Conservation (phyloP, 2,329 filamentous ascomycete species). For the Dactylonectria macrodidyma region DNA sequence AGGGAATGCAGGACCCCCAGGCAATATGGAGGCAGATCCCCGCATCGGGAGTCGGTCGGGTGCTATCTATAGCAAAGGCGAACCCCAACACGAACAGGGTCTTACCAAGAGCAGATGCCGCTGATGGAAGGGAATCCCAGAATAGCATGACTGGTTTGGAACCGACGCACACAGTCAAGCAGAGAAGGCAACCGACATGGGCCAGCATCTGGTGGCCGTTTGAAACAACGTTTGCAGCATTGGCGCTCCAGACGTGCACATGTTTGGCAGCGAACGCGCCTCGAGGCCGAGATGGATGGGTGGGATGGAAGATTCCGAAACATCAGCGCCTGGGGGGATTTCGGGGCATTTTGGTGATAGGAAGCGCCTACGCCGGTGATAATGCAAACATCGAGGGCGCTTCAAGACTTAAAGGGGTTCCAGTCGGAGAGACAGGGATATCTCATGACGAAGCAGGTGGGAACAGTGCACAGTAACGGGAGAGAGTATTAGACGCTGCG, state of each 20-base stretch:
- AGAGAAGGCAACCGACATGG: conserved; percentile 35
- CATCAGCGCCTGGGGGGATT: conserved; percentile 27
- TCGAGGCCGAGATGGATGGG: conserved; percentile 15
- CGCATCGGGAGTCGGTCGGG: conserved; percentile 37
- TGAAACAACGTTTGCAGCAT: conserved; percentile 34
- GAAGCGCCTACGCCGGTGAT: conserved; percentile 14
- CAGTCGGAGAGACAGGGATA: conserved; percentile 15
- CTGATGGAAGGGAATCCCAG: conserved; percentile 3
- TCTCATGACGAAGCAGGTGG: conserved; percentile 2
- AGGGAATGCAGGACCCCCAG: conserved; percentile 16
- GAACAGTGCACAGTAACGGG: conserved; percentile 3
- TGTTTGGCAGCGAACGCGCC: conserved; percentile 8
- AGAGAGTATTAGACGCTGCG: conserved; percentile 38
- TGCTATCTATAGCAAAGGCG: conserved; percentile 32
- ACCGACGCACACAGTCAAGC: not conserved
- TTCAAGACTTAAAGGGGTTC: conserved; percentile 22
- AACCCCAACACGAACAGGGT: conserved; percentile 27
- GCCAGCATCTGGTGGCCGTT: conserved; percentile 31
- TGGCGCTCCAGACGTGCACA: conserved; percentile 23
- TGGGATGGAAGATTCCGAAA: conserved; percentile 20
- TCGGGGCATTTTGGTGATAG: conserved; percentile 23
- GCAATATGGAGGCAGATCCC: conserved; percentile 22
- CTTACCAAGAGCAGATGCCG: conserved; percentile 20
- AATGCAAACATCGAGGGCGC: conserved; percentile 21
- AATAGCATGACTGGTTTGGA: not conserved